Base-by-base conservation (phyloP, 2,329 filamentous ascomycete species). In the Fusarium nelsonii region DNA sequence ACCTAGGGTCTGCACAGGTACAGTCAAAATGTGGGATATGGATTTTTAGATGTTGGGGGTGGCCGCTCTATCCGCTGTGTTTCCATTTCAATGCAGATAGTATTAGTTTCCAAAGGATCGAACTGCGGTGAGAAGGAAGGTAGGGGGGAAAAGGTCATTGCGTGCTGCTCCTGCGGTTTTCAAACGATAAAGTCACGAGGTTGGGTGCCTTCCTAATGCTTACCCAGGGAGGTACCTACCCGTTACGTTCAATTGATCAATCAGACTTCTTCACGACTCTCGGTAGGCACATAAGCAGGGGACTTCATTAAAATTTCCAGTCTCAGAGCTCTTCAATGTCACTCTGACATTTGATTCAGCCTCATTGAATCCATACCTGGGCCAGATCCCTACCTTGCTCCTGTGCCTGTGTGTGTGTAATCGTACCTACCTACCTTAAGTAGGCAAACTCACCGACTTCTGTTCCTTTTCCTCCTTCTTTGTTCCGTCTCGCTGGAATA, bases 301-400 rank as follows among this genome's bases (percentile, higher is more conserved):
- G 28, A 14, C 9, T 18, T 30, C 32, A 11, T 32, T 28, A 49
- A 23, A 4, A n/a, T n/a, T 23, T 33, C 26, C 16, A 28, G 23
- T 41, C 55, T 56, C 20, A 49, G 48, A 44, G 20, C 55, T 49
- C 37, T 54, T 45, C 43, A 51, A 55, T 69, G 63, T 50, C 53
- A 63, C 63, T 45, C 57, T 69, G 57, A 58, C 66, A 63, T 69
- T 54, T 51, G 32, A 46, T 67, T 52, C 53, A 65, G 54, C 53
- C 53, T 65, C 62, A 41, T 60, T 34, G 40, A 44, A 43, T 33
- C 51, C 52, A 23, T 23, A 23, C 23, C 23, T 23, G 23, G 23
- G 23, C 43, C 26, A 53, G 12, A 66, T 44, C 64, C 65, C 10
- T 65, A 37, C 46, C 33, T 20, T 34, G 41, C 16, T 11, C 20